Evolutionary conservation across 768 basidiomycete genomes (phyloP).

Genomic region (Mrakia hoshinonis): DNA sequence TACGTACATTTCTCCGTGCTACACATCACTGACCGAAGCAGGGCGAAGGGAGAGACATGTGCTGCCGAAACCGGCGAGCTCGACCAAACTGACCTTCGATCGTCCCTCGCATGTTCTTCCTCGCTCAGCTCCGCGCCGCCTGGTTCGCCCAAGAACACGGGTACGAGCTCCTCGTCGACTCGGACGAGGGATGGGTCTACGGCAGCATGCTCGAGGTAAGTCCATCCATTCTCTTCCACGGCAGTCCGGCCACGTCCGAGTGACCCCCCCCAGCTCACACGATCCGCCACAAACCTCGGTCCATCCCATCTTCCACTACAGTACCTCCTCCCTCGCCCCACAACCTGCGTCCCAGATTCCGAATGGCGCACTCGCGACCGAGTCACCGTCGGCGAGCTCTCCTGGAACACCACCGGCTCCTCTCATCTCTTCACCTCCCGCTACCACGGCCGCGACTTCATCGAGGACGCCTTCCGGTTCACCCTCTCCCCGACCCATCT

Average conservation of each 20-base stretch:
- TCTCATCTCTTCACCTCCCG: not conserved
- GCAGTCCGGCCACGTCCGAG: too few species aligned
- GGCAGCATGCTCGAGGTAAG: not conserved
- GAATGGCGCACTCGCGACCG: not conserved
- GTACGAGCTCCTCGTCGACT: conserved; percentile 5
- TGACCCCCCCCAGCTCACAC: too few species aligned
- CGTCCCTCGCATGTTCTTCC: not conserved
- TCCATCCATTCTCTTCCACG: too few species aligned
- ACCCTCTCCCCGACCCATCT: not conserved
- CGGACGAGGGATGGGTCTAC: conserved; percentile 1
- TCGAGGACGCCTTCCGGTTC: conserved; percentile 1
- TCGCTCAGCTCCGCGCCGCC: not conserved
- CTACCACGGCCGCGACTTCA: conserved; percentile 2
- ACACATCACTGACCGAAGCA: too few species aligned
- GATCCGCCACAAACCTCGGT: too few species aligned
- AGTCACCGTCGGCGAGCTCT: not conserved
- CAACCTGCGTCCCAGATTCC: not conserved
- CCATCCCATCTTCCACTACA: too few species aligned
- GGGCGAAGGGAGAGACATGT: not conserved
- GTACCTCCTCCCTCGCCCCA: not conserved
- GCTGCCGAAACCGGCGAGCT: not conserved
- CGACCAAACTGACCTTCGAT: too few species aligned
- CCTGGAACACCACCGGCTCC: not conserved
- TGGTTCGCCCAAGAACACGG: not conserved
- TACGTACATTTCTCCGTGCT: not conserved